These are phyloP conservation scores for Brassica juncea DNA, from an alignment of 345 rosid species.

Conservation along the genomic window DNA sequence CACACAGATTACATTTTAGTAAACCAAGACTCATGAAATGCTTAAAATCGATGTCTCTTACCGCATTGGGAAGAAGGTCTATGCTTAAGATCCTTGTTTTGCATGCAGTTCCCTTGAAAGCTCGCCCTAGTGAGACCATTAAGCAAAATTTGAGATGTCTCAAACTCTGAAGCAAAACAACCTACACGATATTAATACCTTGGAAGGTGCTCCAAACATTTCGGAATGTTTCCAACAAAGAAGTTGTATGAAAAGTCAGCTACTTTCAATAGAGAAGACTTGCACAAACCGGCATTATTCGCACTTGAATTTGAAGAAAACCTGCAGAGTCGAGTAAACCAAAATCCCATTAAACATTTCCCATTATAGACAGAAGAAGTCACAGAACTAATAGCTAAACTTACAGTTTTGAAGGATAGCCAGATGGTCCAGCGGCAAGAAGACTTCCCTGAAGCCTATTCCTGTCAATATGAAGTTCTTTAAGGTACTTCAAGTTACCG, in stretches of 20 bases:
- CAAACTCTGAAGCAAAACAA: slow-evolving; percentile 2
- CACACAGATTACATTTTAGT: slow-evolving; percentile 22
- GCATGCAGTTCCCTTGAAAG: slow-evolving; percentile 93
- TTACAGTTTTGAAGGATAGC: slow-evolving; percentile 37
- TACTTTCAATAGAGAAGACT: slow-evolving; percentile 64
- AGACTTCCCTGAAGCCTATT: slow-evolving; percentile 88
- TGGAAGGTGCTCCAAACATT: slow-evolving; percentile 79
- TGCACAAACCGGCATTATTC: slow-evolving; percentile 71
- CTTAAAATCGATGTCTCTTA: slow-evolving; percentile 21
- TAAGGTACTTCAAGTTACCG: slow-evolving; percentile 70
- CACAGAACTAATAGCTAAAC: slow-evolving; percentile 12
- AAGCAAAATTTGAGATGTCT: background rate
- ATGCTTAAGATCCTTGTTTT: slow-evolving; percentile 61
- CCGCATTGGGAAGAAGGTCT: slow-evolving; percentile 73
- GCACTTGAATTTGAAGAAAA: slow-evolving; percentile 53
- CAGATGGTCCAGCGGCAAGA: slow-evolving; percentile 49
- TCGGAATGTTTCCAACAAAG: slow-evolving; percentile 80
- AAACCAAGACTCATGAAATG: slow-evolving; percentile 13
- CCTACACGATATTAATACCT: slow-evolving; percentile 45
- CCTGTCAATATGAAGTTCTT: slow-evolving; percentile 80
- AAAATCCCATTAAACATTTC: background rate
- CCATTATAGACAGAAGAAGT: background rate
- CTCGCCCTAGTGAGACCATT: slow-evolving; percentile 54
- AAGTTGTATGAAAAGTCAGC: slow-evolving; percentile 90
- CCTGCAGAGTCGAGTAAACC: slow-evolving; percentile 45